Percentiles rank a stretch among this genome's conserved stretches.
These are phyloP conservation scores for Citrus inodora DNA, from an alignment of 345 rosid genomes.

Conservation along the genomic window DNA sequence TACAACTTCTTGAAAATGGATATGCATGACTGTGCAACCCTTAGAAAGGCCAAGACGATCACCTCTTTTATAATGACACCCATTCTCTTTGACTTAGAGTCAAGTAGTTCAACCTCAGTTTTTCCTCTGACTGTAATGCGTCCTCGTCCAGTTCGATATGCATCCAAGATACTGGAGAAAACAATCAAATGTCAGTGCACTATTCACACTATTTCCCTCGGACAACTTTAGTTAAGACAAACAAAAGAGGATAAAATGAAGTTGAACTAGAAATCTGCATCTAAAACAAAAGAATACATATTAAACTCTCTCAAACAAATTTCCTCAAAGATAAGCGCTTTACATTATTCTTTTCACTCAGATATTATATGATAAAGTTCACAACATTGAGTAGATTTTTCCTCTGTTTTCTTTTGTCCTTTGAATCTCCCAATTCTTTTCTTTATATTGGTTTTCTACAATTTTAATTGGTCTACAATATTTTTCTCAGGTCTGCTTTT, in stretches of 20 bases:
- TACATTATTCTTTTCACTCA: not conserved
- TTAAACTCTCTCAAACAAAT: not conserved
- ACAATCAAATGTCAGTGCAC: constrained; percentile 19
- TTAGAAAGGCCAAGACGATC: constrained; percentile 6
- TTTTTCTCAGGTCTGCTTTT: no score
- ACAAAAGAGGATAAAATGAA: not conserved
- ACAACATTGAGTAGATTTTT: not conserved
- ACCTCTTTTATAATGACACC: constrained; percentile 92
- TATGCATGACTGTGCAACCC: constrained; percentile 9
- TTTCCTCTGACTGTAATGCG: constrained; percentile 84
- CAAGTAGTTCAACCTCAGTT: constrained; percentile 75
- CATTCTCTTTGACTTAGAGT: constrained; percentile 67
- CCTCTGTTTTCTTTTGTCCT: not conserved
- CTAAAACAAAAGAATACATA: not conserved
- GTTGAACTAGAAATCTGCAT: not conserved
- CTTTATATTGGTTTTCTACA: not conserved
- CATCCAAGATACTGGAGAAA: constrained; percentile 69
- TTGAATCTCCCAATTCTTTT: not conserved
- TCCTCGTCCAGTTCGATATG: constrained; percentile 91
- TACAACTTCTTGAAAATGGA: constrained; percentile 4
- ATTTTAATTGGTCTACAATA: no score
- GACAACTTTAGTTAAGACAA: not conserved
- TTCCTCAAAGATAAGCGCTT: not conserved
- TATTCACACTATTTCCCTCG: not conserved
- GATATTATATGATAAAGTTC: not conserved